phyloP scores from a whole-genome alignment of 2,329 filamentous ascomycete genomes.

The Fusarium sp. region DNA sequence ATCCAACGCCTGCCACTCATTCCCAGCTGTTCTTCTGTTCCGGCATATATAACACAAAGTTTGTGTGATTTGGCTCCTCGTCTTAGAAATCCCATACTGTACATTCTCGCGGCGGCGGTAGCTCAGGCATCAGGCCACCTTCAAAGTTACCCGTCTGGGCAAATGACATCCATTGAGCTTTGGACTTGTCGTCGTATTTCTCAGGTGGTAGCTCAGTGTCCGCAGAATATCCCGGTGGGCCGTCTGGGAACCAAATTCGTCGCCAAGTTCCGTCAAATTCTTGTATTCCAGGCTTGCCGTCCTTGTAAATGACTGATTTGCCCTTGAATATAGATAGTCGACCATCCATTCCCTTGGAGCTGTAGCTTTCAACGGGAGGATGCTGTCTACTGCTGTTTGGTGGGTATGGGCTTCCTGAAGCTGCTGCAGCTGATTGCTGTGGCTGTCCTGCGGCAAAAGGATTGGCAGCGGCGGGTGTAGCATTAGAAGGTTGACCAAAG shows the following conservation, averaged over 20 bases:
- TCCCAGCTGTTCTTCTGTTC: slow-evolving; percentile 19
- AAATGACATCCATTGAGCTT: slow-evolving; percentile 74
- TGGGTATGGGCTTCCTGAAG: slow-evolving; percentile 57
- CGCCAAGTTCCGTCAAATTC: slow-evolving; percentile 68
- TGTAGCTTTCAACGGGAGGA: slow-evolving; percentile 61
- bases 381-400: slow-evolving; percentile 61
- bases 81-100: slow-evolving; percentile 77
- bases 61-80: neutral
- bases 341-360: slow-evolving; percentile 58
- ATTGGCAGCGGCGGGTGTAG: slow-evolving; percentile 38
- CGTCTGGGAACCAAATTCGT: slow-evolving; percentile 80
- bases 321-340: slow-evolving; percentile 72
- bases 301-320: slow-evolving; percentile 71
- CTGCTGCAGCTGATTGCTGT: slow-evolving; percentile 20
- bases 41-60: slow-evolving; percentile 76
- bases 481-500: slow-evolving; percentile 49
- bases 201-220: slow-evolving; percentile 72
- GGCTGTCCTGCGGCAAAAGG: slow-evolving; percentile 43
- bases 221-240: slow-evolving; percentile 72
- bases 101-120: slow-evolving; percentile 84
- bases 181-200: slow-evolving; percentile 70
- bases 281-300: slow-evolving; percentile 61
- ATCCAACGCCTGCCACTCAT: slow-evolving; percentile 36
- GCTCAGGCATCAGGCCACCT: slow-evolving; percentile 78
- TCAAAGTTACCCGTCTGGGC: slow-evolving; percentile 75